Base-by-base conservation (phyloP, 164 flowering plant species). In the Litsea cubeba region DNA sequence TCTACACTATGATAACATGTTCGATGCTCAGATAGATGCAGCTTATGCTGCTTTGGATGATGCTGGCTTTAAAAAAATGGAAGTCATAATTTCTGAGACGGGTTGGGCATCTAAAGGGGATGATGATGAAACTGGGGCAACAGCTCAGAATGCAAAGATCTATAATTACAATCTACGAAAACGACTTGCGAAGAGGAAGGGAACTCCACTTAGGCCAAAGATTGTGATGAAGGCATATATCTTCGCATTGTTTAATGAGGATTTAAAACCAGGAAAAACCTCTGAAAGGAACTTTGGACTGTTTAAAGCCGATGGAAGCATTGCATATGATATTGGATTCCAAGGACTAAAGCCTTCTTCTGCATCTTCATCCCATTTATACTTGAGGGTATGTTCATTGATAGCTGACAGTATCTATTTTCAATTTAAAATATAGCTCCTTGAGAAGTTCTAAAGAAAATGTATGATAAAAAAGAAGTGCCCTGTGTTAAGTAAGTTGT, bases 31-130 rank as follows among this genome's bases (percentile, higher is more conserved):
- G 76, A 74, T 91, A 32, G 97, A 91, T 76, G 97, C 93, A 1
- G 90, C 91, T 15, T 91, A 91, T 81, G 79, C 79, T 51, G 98
- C 98, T 10, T 65, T 93, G 78, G 98, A 89, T 62, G 89, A 86
- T 46, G 90, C 82, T 10, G 98, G 93, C 2, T 91, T 79, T 70
- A 74, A 25, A 2, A 87, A 88, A 65, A 89, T 81, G 87, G 88
- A 89, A 76, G 97, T 93, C 28, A 87, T 87, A 20, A 92, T 91
- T 25, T 90, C 97, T 0, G 96, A 93, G 71, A 93, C 98, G 1
- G 95, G 98, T 3, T 93, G 98, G 98, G 96, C 96, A 14, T 91
- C 96, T 3, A 75, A 72, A 1, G 98, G 98, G 12, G 98, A 91
- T 76, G 76, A 69, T 1, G 76, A 85, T 73, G 98, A 93, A 79